phyloP scores from a whole-genome alignment of 805 yeast species.

The Myxozyma sirexii region DNA sequence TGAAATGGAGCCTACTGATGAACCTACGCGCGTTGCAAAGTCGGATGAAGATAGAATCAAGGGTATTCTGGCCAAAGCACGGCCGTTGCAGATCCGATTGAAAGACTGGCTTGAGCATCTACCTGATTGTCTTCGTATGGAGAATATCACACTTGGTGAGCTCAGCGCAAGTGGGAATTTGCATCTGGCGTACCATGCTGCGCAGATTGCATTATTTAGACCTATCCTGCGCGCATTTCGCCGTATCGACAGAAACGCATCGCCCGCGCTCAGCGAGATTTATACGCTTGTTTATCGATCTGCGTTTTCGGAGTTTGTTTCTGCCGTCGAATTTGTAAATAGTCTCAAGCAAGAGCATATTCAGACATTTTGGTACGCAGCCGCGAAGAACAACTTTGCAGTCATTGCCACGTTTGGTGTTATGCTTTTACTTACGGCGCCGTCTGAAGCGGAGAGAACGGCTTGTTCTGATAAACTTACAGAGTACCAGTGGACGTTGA shows the following conservation, averaged over 20 bases:
- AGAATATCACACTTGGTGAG: constrained; percentile 35
- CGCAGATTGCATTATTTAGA: constrained; percentile 37
- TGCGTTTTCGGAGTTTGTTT: constrained; percentile 35
- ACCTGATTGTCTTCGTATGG: constrained; percentile 40
- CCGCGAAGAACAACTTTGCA: constrained; percentile 36
- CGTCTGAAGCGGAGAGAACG: constrained; percentile 28
- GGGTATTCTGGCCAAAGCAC: constrained; percentile 30
- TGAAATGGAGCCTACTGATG: not conserved
- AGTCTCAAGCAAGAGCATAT: constrained; percentile 36
- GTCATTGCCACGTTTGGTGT: constrained; percentile 38
- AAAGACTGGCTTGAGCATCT: constrained; percentile 44
- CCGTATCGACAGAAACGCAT: constrained; percentile 26
- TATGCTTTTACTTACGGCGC: constrained; percentile 32
- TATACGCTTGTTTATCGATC: constrained; percentile 34
- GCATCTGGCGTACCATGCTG: constrained; percentile 38
- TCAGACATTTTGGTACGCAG: constrained; percentile 40
- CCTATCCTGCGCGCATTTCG: constrained; percentile 35
- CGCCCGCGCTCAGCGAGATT: constrained; percentile 29
- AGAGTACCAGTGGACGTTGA: constrained; percentile 37
- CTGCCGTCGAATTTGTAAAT: constrained; percentile 38
- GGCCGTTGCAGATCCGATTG: constrained; percentile 39
- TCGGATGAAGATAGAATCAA: constrained; percentile 25
- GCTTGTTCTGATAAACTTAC: constrained; percentile 34
- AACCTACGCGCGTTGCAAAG: constrained; percentile 1
- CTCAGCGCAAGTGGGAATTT: constrained; percentile 37